phyloP scores from a whole-genome alignment of 2,329 filamentous ascomycete species.

The Neocatenulostroma microsporum region DNA sequence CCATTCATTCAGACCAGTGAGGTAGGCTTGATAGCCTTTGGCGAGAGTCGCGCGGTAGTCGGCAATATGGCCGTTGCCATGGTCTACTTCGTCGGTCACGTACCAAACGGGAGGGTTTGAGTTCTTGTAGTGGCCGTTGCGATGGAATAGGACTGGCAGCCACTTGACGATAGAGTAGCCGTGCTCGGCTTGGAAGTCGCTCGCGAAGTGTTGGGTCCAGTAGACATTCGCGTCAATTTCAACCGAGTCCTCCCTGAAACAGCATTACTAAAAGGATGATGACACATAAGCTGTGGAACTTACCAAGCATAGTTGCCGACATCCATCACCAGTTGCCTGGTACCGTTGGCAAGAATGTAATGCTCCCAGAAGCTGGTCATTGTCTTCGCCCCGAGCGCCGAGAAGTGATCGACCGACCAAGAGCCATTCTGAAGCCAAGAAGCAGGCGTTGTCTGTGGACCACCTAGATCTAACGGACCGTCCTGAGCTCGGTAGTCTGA shows the following conservation, averaged over 20 bases:
- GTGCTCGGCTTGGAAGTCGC: constrained; percentile 17
- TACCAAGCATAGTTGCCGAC: constrained; percentile 31
- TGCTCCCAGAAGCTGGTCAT: constrained; percentile 30
- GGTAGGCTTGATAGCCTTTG: constrained; percentile 23
- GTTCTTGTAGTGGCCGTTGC: constrained; percentile 16
- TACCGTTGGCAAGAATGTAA: constrained; percentile 22
- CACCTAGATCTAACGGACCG: constrained; percentile 20
- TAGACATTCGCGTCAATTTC: constrained; percentile 24
- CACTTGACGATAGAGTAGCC: constrained; percentile 27
- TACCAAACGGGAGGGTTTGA: constrained; percentile 1
- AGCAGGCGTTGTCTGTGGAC: constrained; percentile 16
- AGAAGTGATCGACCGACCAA: constrained; percentile 30
- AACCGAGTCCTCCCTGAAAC: constrained; percentile 30
- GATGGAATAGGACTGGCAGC: constrained; percentile 25
- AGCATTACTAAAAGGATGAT: no score
- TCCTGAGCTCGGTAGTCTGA: constrained; percentile 26
- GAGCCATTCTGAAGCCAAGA: constrained; percentile 27
- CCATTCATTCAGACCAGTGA: constrained; percentile 19
- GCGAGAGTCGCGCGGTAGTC: constrained; percentile 27
- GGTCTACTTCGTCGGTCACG: constrained; percentile 18
- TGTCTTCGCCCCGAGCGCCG: constrained; percentile 19
- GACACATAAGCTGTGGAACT: no score
- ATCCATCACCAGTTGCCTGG: constrained; percentile 15
- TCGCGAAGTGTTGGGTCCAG: constrained; percentile 22
- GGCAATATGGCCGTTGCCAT: constrained; percentile 17